phyloP scores from a whole-genome alignment of 2,329 filamentous ascomycete species.

The Ophiostoma fasciatum region DNA sequence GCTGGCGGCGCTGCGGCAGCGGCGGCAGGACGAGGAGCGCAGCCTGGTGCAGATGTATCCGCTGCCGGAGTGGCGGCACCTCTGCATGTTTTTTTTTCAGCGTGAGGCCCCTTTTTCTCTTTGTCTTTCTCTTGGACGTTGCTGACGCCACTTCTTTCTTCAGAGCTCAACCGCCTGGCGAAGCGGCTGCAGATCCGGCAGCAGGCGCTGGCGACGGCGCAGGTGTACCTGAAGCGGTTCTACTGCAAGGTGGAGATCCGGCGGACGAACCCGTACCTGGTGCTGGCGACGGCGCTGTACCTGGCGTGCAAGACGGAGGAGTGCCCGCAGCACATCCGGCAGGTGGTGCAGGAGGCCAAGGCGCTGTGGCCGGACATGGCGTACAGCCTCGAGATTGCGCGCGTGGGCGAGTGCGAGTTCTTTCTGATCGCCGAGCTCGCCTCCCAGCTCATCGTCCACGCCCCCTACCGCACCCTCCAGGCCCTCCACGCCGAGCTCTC shows the following conservation, averaged over 20 bases:
- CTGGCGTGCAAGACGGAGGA: constrained; percentile 98
- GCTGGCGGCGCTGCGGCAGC: constrained; percentile 58
- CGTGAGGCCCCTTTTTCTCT: constrained; percentile 37
- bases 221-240: constrained; percentile 89
- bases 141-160: too few relatives aligned
- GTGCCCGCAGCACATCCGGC: constrained; percentile 85
- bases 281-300: constrained; percentile 87
- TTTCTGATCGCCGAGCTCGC: constrained; percentile 81
- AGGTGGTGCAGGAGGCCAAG: constrained; percentile 75
- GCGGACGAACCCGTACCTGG: constrained; percentile 81
- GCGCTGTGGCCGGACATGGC: constrained; percentile 70
- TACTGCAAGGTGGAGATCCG: constrained; percentile 85
- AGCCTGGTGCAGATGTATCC: constrained; percentile 64
- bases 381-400: constrained; percentile 60
- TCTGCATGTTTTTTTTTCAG: constrained; percentile 86
- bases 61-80: constrained; percentile 63
- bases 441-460: constrained; percentile 78
- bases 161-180: constrained; percentile 68
- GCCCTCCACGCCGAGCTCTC: constrained; percentile 55
- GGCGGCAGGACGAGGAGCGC: constrained; percentile 63
- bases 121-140: not conserved
- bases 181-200: constrained; percentile 77
- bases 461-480: constrained; percentile 72
- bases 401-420: constrained; percentile 89
- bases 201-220: constrained; percentile 84